A percentile compares a stretch with the other conserved stretches of the same genome.
Evolutionary conservation across 371 early-diverging fungal species (phyloP).

Genomic region (Nematocida major): DNA sequence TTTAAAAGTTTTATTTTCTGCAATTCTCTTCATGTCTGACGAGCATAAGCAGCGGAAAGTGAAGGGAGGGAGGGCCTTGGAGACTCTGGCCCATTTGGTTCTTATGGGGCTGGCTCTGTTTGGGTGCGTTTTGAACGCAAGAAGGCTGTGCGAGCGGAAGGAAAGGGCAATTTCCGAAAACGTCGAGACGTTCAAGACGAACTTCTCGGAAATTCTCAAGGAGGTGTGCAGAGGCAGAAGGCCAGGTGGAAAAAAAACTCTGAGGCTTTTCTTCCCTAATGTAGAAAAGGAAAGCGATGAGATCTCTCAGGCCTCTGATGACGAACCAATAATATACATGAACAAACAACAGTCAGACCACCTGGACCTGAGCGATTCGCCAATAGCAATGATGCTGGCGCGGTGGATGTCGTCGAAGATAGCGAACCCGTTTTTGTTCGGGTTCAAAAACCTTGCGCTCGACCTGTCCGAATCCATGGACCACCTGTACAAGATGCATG

Average conservation of each 20-base stretch:
- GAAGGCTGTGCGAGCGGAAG: not conserved
- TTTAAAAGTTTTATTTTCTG: conserved; percentile 22
- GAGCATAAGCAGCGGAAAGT: not conserved
- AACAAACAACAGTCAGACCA: too few species aligned
- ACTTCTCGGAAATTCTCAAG: not conserved
- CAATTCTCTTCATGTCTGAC: not conserved
- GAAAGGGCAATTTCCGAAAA: conserved; percentile 2
- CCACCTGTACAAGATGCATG: not conserved
- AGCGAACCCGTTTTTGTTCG: conserved; percentile 43
- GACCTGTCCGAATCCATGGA: not conserved
- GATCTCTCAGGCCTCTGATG: too few species aligned
- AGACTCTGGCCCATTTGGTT: not conserved
- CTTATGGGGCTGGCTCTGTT: conserved; percentile 17
- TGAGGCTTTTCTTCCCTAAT: too few species aligned
- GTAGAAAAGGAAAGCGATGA: too few species aligned
- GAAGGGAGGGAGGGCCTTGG: not conserved
- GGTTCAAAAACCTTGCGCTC: conserved; percentile 12
- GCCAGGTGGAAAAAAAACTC: too few species aligned
- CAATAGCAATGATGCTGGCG: too few species aligned
- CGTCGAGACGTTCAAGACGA: not conserved
- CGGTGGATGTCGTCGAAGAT: not conserved
- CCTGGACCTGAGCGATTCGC: too few species aligned
- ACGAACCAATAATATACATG: too few species aligned
- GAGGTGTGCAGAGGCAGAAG: not conserved
- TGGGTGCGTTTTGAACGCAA: not conserved